phyloP scores from a whole-genome alignment of 257 asterid species.

The Solanum acaule region DNA sequence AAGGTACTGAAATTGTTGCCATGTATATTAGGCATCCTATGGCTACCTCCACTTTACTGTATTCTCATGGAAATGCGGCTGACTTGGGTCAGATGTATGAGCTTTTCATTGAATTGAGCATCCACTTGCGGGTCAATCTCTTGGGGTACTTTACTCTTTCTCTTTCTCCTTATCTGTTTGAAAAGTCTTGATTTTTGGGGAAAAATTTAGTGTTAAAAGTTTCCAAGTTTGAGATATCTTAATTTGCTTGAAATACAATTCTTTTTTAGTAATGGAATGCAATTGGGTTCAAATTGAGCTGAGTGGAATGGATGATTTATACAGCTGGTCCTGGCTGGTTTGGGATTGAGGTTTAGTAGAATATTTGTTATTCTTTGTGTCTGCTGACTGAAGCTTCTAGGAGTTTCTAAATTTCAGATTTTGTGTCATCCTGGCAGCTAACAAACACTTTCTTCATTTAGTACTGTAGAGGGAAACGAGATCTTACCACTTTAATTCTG shows the following conservation, averaged over 20 bases:
- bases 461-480: neutral
- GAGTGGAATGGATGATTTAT: neutral
- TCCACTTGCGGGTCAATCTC: conserved; percentile 86
- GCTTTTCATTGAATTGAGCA: conserved; percentile 84
- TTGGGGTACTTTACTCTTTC: conserved; percentile 50
- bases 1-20: conserved; percentile 84
- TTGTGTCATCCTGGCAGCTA: neutral
- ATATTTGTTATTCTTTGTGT: neutral
- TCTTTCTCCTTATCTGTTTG: neutral
- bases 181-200: neutral
- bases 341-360: neutral
- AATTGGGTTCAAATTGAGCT: neutral
- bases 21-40: conserved; percentile 76
- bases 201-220: neutral
- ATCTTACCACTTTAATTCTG: neutral
- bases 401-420: neutral
- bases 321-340: neutral
- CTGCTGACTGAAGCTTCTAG: neutral
- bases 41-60: conserved; percentile 78
- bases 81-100: conserved; percentile 99
- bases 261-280: neutral
- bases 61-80: conserved; percentile 96
- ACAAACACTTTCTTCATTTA: neutral
- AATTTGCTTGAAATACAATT: neutral
- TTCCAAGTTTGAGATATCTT: neutral